Base-by-base conservation (phyloP, 108 stramenopile species). In the Skeletonema marinoi region DNA sequence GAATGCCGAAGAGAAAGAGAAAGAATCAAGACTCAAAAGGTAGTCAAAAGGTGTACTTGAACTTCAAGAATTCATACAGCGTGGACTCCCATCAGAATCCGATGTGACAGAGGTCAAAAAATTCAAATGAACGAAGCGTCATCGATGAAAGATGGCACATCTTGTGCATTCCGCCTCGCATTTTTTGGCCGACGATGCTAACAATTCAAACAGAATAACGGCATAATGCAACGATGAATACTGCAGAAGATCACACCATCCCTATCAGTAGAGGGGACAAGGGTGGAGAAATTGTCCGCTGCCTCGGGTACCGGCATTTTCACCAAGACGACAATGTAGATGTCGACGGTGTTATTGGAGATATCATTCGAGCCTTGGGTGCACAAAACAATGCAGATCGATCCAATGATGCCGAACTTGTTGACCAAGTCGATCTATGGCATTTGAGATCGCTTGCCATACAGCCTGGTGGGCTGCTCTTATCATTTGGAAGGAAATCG, bases 401-500 rank as follows among this genome's bases (percentile, higher is more conserved):
- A 5, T 46, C 38, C 21, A 25, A 62, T 44, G 38, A 56, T 29
- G 61, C 8, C 14, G 46, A 13, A 35, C 17, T 31, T 50, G 54
- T 36, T 5, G 61, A 46, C n/a, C 13, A 38, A 1, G 74, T 68
- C 30, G 38, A 68, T 35, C 56, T 76, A 42, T 76, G 75, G 75
- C 75, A 48, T 48, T 67, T 76, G 14, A 56, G 75, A 30, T 16
- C 66, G 3, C 67, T 76, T 17, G 75, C 75, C 4, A 68, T 76
- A 16, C 39, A 35, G 14, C 66, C 41, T 2, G 75, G 75, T 12
- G 75, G 75, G 35, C 10, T 76, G 58, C 11, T 60, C 17, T 1
- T 58, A 32, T 31, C 56, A 10, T 25, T 19, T 17, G 39, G 17
- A 0, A 56, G 75, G 12, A 68, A 62, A 25, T 64, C 31, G 29